Percentiles rank a stretch among this genome's conserved stretches.
These are phyloP conservation scores for Priceomyces medius DNA, from an alignment of 805 yeast genomes.

Conservation along the genomic window DNA sequence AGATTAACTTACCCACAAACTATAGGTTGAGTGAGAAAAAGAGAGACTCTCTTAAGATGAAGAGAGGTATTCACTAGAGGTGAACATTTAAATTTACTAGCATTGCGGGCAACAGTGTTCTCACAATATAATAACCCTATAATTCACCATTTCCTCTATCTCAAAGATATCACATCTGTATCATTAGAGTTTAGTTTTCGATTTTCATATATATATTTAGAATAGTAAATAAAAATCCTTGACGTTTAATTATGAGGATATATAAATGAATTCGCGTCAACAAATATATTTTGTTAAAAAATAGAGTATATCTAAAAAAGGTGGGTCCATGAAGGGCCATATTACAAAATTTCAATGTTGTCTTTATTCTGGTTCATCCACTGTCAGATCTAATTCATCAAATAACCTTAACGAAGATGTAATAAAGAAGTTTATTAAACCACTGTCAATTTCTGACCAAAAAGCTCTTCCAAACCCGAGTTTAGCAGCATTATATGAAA, in stretches of 20 bases:
- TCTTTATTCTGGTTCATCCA: no score
- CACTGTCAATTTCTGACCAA: neutral
- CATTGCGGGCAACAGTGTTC: neutral
- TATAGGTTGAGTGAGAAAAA: conserved; percentile 43
- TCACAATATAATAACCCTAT: neutral
- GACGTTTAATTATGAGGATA: no score
- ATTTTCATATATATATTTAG: no score
- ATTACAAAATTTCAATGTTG: no score
- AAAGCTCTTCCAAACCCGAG: neutral
- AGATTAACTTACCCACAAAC: conserved; percentile 29
- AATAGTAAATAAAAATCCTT: neutral
- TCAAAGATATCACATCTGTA: neutral
- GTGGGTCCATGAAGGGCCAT: neutral
- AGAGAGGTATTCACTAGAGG: conserved; percentile 41
- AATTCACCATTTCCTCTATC: neutral
- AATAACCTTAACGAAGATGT: neutral
- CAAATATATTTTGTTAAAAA: no score
- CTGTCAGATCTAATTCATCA: no score
- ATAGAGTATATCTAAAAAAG: no score
- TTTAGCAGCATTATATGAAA: conserved; percentile 4
- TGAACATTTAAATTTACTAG: neutral
- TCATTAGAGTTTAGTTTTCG: neutral
- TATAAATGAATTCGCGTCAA: no score
- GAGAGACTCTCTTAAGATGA: conserved; percentile 44
- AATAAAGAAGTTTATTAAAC: conserved; percentile 3